These are phyloP conservation scores for Blastocystis sp. DNA, from an alignment of 352 stramenopile genomes.

Conservation along the genomic window DNA sequence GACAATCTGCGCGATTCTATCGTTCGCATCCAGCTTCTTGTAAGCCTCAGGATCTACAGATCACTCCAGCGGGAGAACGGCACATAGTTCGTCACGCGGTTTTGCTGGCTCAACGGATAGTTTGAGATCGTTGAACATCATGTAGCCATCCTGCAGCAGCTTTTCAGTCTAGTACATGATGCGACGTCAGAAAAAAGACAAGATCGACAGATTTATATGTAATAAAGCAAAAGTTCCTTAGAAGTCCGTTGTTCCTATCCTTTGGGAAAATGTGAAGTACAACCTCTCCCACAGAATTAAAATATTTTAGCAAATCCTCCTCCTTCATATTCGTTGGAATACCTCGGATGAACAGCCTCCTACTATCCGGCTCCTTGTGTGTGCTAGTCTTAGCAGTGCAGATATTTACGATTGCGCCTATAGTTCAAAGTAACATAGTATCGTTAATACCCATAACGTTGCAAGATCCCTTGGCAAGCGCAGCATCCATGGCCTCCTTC, in stretches of 20 bases:
- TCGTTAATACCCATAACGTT: constrained; percentile 10
- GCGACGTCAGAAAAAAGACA: not conserved
- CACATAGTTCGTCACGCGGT: not conserved
- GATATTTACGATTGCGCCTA: constrained; percentile 6
- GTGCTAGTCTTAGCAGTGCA: not conserved
- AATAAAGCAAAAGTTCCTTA: constrained; percentile 54
- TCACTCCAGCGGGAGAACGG: not conserved
- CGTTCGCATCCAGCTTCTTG: not conserved
- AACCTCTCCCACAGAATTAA: constrained; percentile 23
- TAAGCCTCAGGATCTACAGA: constrained; percentile 12
- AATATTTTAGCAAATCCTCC: constrained; percentile 21
- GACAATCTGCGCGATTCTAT: not conserved
- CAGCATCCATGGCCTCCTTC: not conserved
- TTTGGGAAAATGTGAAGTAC: not conserved
- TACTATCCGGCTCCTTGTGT: not conserved
- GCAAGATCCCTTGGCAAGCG: not conserved
- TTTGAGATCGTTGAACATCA: not conserved
- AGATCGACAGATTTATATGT: not conserved
- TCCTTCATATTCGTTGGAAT: constrained; percentile 11
- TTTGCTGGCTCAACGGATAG: constrained; percentile 28
- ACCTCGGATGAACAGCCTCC: constrained; percentile 1
- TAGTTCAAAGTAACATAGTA: not conserved
- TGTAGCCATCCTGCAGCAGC: not conserved
- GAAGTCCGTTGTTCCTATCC: constrained; percentile 40
- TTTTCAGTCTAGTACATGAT: constrained; percentile 18